Base-by-base conservation (phyloP, 2,329 filamentous ascomycete species). In the Phialophora tarda region DNA sequence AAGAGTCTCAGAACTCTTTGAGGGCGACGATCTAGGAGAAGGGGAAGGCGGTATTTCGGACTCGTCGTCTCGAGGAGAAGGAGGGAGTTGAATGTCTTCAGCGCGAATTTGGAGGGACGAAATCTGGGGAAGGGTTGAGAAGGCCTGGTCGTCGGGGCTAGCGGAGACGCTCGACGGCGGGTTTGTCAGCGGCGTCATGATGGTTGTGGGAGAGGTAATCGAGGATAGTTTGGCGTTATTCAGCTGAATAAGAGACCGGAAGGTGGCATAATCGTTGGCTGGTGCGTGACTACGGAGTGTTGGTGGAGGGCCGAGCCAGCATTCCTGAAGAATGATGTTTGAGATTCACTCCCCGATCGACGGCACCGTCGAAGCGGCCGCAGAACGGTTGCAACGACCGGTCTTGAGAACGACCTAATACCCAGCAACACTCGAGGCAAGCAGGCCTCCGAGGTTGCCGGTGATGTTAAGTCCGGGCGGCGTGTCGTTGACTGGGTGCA, bases 41-140 rank as follows among this genome's bases (percentile, higher is more conserved):
- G 58, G 58, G 2, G 60, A 63, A n/a, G 56, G 58, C 11, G 61
- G 50, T 24, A 44, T 60, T 23, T 63, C 62, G 32, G 59, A 56
- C 24, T 64, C 62, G 55, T 64, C 57, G 21, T 71, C 69, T 53
- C 62, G 63, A 62, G 71, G 71, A 57, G 71, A 73, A n/a, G 71
- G 71, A 61, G 71, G 71, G 41, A 73, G 48, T 50, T 60, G 59
- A 23, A 72, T 68, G 14, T 69, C 58, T 61, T 71, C 65, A 10
- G 71, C 69, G 17, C 64, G 59, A 17, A 71, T 47, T 41, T 64
- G 62, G 6, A 65, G 63, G 26, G 58, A 55, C 23, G 55, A 56
- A 23, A 10, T 44, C 44, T 57, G 24, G 24, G 56, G 26, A 34
- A 62, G 50, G 51, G 44, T n/a, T n/a, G 60, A 59, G 34, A 59